Conservation (phyloP, 2,329 filamentous ascomycete genomes). For the Ophiostoma sp. region DNA sequence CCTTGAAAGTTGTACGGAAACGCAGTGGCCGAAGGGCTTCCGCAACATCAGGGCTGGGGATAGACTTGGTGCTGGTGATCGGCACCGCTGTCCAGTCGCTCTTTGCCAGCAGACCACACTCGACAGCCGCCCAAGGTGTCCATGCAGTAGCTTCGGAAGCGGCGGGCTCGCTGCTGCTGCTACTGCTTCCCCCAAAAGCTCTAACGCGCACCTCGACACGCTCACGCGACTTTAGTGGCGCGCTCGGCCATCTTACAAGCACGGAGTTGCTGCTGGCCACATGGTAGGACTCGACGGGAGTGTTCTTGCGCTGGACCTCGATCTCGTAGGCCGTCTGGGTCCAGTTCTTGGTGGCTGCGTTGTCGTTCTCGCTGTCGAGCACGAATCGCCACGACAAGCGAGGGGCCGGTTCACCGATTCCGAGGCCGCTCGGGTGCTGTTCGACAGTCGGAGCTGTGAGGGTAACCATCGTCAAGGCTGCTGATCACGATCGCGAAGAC, state of each 20-base stretch:
- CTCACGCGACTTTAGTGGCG: conserved; percentile 22
- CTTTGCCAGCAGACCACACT: conserved; percentile 24
- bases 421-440: conserved; percentile 27
- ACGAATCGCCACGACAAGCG: conserved; percentile 28
- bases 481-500: not conserved
- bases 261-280: conserved; percentile 28
- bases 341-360: conserved; percentile 19
- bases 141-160: conserved; percentile 18
- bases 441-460: conserved; percentile 24
- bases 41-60: conserved; percentile 15
- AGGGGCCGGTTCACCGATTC: conserved; percentile 24
- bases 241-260: conserved; percentile 36
- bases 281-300: conserved; percentile 14
- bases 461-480: conserved; percentile 12
- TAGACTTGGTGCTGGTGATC: conserved; percentile 12
- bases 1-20: conserved; percentile 26
- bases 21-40: conserved; percentile 27
- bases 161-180: not conserved
- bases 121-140: conserved; percentile 25
- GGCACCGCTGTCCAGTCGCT: conserved; percentile 22
- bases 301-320: conserved; percentile 16
- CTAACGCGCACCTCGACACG: conserved; percentile 24
- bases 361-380: not conserved
- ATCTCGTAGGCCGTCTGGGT: conserved; percentile 26
- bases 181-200: not conserved